Evolutionary conservation across 2,329 filamentous ascomycete species (phyloP), one percentile per base, ranked within the genome.

Genomic region (Bipolaris cookei): DNA sequence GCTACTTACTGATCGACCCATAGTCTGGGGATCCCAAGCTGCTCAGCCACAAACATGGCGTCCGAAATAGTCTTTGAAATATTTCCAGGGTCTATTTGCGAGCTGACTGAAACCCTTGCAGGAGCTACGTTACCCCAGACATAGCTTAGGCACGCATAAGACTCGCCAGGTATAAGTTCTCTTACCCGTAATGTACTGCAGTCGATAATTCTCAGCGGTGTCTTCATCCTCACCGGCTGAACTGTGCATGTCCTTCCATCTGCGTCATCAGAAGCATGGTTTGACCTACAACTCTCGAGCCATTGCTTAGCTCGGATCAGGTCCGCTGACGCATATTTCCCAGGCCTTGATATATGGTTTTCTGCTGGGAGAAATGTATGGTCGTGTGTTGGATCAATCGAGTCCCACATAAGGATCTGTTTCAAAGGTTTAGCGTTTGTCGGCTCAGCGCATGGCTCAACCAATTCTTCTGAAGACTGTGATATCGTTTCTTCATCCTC

Each of bases 31-130:
- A 52, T 44, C 6, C 47, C 45, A 39, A 55, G 39, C 6, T 51
- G 11, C 18, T 30, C 11, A 32, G 51, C 44, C 25, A 58, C 38
- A 16, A 18, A 34, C 5, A 58, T 51, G 14, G 55, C 50, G n/a
- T 58, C 55, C 18, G 44, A 39, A 5, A 54, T 41, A 2, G 51
- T 54, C 23, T 58, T 53, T 2, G 49, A 44, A 18, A 42, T 25
- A 20, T 1, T 23, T 25, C 18, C 20, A 18, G 20, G 18, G 11
- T 25, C 39, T 13, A 42, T 8, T 42, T 14, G 20, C 14, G 16
- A 18, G 20, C 14, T 20, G 20, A 25, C 6, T 14, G 20, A 4
- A 42, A 20, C 18, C 7, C n/a, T 42, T 42, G 39, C 20, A 2
- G 39, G 10, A 23, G 10, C 18, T 6, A 14, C 14, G 14, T 13